Evolutionary conservation across 108 stramenopile species (phyloP).

Genomic region (Tribonema minus): DNA sequence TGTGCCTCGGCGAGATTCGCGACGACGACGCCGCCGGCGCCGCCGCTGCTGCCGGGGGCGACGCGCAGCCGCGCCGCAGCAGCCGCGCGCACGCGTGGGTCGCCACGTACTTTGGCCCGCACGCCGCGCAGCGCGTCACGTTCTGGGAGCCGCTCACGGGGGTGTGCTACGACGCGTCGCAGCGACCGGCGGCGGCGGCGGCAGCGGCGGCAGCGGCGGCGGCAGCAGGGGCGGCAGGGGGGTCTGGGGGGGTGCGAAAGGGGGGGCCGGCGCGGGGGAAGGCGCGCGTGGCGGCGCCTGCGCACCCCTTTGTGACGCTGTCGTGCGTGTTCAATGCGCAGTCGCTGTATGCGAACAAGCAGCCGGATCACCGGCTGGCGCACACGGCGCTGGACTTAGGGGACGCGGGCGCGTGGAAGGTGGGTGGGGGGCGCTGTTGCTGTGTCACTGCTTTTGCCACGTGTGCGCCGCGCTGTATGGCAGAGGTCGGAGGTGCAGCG

Average conservation of each 20-base stretch:
- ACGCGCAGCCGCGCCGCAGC: neutral
- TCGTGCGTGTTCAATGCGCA: conserved; percentile 54
- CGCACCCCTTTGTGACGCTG: conserved; percentile 29
- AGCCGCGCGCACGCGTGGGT: conserved; percentile 6
- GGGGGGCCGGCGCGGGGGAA: neutral
- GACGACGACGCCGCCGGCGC: neutral
- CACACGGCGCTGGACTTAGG: too few species aligned
- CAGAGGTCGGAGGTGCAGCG: too few species aligned
- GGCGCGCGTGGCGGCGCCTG: neutral
- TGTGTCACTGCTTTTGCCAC: too few species aligned
- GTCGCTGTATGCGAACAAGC: conserved; percentile 50
- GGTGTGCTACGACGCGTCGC: neutral
- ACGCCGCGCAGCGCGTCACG: neutral
- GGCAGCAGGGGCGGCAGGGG: neutral
- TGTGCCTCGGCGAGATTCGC: conserved; percentile 46
- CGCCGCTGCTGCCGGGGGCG: neutral
- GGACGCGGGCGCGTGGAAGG: too few species aligned
- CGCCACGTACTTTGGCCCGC: conserved; percentile 18
- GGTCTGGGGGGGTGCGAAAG: neutral
- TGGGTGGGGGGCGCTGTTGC: too few species aligned
- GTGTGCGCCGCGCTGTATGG: too few species aligned
- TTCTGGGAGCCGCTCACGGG: conserved; percentile 42
- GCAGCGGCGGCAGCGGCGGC: neutral
- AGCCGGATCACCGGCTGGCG: too few species aligned
- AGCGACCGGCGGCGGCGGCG: neutral